Conservation (phyloP, 495 filamentous ascomycete genomes). For the Cercophora newfieldiana region DNA sequence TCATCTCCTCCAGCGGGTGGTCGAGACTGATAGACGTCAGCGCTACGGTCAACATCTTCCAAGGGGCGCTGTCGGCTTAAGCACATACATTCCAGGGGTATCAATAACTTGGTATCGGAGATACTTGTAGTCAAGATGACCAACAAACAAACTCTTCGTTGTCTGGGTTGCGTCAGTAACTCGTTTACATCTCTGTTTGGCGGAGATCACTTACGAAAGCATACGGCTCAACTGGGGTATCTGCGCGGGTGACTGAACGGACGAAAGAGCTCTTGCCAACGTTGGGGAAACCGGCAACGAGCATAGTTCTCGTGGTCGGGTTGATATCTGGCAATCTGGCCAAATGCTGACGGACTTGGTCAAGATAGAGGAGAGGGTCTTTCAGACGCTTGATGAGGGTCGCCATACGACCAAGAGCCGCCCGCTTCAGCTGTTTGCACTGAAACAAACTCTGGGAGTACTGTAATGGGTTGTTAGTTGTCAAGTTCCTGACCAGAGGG, state of each 20-base stretch:
- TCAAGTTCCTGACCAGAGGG: slow-evolving; percentile 14
- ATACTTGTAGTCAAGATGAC: slow-evolving; percentile 99
- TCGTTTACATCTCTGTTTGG: too few species aligned
- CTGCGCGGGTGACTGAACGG: slow-evolving; percentile 85
- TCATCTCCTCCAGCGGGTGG: slow-evolving; percentile 99
- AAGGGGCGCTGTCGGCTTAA: background rate
- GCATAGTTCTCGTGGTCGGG: slow-evolving; percentile 88
- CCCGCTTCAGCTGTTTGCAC: slow-evolving; percentile 54
- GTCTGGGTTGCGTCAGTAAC: slow-evolving; percentile 46
- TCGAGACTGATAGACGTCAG: slow-evolving; percentile 57
- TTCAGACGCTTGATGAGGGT: slow-evolving; percentile 92
- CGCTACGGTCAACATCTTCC: background rate
- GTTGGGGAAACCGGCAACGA: slow-evolving; percentile 97
- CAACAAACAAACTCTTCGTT: slow-evolving; percentile 95
- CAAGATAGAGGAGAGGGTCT: slow-evolving; percentile 90
- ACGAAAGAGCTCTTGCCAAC: slow-evolving; percentile 97
- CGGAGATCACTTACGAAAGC: slow-evolving; percentile 61
- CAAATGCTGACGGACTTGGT: slow-evolving; percentile 97
- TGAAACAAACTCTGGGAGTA: slow-evolving; percentile 91
- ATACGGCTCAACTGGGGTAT: slow-evolving; percentile 97
- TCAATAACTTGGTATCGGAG: slow-evolving; percentile 45
- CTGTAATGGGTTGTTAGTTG: slow-evolving; percentile 38
- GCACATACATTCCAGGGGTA: slow-evolving; percentile 69
- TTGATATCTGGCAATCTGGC: slow-evolving; percentile 97
- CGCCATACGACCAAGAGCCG: slow-evolving; percentile 80